Percentiles rank a stretch among this genome's conserved stretches.
phyloP scores from a whole-genome alignment of 805 yeast species.

The Candida railenensis region DNA sequence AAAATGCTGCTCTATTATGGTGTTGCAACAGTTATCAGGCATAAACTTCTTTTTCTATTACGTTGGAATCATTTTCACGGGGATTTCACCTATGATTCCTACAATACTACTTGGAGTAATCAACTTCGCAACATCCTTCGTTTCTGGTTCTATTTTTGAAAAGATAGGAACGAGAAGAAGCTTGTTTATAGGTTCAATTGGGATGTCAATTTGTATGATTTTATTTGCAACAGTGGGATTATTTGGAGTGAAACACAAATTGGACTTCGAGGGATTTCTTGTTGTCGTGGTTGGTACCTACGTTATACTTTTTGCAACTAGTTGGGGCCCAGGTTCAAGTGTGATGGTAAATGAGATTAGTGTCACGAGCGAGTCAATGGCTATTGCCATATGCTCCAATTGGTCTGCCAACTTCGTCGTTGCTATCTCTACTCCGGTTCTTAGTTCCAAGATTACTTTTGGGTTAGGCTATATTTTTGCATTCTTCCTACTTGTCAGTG shows the following conservation, averaged over 20 bases:
- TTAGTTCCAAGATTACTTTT: constrained; percentile 16
- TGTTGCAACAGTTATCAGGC: constrained; percentile 35
- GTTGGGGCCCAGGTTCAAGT: constrained; percentile 35
- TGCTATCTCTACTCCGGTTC: constrained; percentile 20
- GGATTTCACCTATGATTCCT: constrained; percentile 11
- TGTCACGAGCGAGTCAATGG: constrained; percentile 18
- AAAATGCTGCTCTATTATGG: constrained; percentile 23
- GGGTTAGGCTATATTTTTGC: neutral
- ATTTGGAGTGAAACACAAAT: neutral
- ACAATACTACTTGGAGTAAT: constrained; percentile 15
- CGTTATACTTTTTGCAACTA: constrained; percentile 20
- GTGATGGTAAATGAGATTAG: constrained; percentile 21
- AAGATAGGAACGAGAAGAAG: constrained; percentile 9
- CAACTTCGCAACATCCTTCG: constrained; percentile 20
- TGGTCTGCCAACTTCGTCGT: constrained; percentile 24
- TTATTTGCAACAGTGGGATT: constrained; percentile 14
- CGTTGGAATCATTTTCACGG: constrained; percentile 21
- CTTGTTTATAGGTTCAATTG: constrained; percentile 12
- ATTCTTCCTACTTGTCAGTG: neutral
- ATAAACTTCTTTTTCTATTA: constrained; percentile 33
- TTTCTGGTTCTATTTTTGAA: constrained; percentile 16
- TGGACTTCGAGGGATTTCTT: constrained; percentile 9
- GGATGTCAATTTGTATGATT: constrained; percentile 16
- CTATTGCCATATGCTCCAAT: constrained; percentile 17
- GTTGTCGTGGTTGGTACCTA: constrained; percentile 17